phyloP scores from a whole-genome alignment of 768 basidiomycete genomes.

The Pleurotus eryngii region DNA sequence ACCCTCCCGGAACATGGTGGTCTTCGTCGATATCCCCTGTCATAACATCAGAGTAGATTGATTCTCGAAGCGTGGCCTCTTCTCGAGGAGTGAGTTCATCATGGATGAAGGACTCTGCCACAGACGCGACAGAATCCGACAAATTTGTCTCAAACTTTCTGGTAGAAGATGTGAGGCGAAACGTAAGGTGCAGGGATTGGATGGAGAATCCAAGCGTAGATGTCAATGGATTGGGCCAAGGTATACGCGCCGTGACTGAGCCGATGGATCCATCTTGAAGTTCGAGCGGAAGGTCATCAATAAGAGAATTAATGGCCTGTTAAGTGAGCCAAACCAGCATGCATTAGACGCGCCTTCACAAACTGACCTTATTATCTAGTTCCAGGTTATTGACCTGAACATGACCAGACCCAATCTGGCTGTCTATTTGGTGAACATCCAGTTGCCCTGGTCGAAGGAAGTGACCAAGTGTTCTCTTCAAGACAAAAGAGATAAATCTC shows the following conservation, averaged over 20 bases:
- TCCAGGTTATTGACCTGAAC: constrained; percentile 85
- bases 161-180: constrained; percentile 38
- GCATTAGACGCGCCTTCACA: too few relatives aligned
- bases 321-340: constrained; percentile 1
- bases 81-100: constrained; percentile 74
- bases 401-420: constrained; percentile 88
- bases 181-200: constrained; percentile 65
- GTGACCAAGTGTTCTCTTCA: constrained; percentile 80
- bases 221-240: constrained; percentile 82
- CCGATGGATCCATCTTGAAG: constrained; percentile 72
- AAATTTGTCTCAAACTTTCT: constrained; percentile 36
- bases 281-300: constrained; percentile 62
- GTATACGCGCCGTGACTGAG: constrained; percentile 73
- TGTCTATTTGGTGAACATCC: constrained; percentile 82
- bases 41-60: constrained; percentile 22
- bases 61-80: constrained; percentile 66
- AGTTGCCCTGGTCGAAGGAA: constrained; percentile 88
- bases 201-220: constrained; percentile 70
- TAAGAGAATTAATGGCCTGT: constrained; percentile 76
- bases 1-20: constrained; percentile 62
- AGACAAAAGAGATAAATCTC: constrained; percentile 85
- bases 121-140: constrained; percentile 76
- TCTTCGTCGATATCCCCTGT: constrained; percentile 21
- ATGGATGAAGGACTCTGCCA: constrained; percentile 84
- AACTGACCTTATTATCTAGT: constrained; percentile 68